Evolutionary conservation across 1,284 basidiomycete genomes (phyloP).

Genomic region (Apiotrichum domesticum): DNA sequence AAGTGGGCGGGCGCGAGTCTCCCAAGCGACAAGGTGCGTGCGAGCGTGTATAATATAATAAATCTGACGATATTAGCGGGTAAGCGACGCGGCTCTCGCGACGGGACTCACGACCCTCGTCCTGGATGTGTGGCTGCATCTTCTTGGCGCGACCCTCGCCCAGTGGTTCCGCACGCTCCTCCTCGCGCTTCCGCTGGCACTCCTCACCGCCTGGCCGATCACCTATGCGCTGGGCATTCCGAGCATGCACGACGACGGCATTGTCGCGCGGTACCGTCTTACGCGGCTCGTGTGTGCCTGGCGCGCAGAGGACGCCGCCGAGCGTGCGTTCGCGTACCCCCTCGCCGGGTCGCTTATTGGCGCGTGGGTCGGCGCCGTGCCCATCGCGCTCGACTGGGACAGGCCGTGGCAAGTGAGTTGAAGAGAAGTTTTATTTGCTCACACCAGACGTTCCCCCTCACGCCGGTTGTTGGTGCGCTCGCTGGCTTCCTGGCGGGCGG

Average conservation of each 20-base stretch:
- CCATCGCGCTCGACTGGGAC: constrained; percentile 89
- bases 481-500: constrained; percentile 63
- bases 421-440: neutral
- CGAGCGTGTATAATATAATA: neutral
- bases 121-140: constrained; percentile 53
- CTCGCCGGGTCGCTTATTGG: constrained; percentile 65
- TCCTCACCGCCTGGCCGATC: constrained; percentile 63
- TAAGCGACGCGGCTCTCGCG: constrained; percentile 54
- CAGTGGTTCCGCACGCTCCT: constrained; percentile 60
- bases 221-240: constrained; percentile 67
- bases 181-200: constrained; percentile 61
- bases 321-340: constrained; percentile 74
- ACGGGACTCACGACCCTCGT: constrained; percentile 54
- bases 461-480: constrained; percentile 58
- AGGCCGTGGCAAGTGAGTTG: constrained; percentile 80
- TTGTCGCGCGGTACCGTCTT: constrained; percentile 51
- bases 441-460: constrained; percentile 64
- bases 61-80: constrained; percentile 9
- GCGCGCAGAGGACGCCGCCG: constrained; percentile 61
- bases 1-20: constrained; percentile 49
- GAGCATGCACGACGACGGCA: constrained; percentile 33
- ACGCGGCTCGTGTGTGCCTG: constrained; percentile 70
- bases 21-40: neutral
- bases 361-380: constrained; percentile 70
- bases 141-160: constrained; percentile 69